These are phyloP conservation scores for Inonotus obliquus DNA, from an alignment of 1,284 basidiomycete genomes.

Conservation along the genomic window DNA sequence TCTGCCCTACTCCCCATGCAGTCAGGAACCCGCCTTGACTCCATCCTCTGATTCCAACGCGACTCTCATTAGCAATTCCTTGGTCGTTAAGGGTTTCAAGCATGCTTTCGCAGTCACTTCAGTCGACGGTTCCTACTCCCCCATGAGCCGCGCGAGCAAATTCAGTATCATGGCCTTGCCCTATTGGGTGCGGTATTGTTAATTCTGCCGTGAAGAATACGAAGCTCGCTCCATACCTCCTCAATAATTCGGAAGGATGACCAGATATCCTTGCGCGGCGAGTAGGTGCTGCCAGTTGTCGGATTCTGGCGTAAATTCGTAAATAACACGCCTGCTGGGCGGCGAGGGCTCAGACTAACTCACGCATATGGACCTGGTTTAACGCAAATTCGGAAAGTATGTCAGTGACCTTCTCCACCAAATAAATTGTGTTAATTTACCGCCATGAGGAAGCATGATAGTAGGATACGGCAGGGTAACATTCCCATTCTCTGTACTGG, in stretches of 20 bases:
- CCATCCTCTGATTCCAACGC: conserved; percentile 22
- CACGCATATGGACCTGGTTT: conserved; percentile 8
- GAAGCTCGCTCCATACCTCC: conserved; percentile 15
- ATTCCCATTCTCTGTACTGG: neutral
- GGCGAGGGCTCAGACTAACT: neutral
- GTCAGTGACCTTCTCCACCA: too few relatives aligned
- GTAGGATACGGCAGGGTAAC: conserved; percentile 14
- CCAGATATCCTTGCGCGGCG: conserved; percentile 19
- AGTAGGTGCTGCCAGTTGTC: conserved; percentile 12
- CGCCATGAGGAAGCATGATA: conserved; percentile 21
- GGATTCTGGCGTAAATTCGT: conserved; percentile 11
- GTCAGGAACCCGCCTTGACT: conserved; percentile 23
- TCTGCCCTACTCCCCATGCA: conserved; percentile 22
- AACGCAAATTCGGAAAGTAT: neutral
- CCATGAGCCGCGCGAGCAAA: conserved; percentile 19
- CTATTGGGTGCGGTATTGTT: neutral
- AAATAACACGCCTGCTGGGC: neutral
- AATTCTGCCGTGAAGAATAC: neutral
- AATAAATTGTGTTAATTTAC: conserved; percentile 1
- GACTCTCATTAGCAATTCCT: conserved; percentile 17
- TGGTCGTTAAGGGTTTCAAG: conserved; percentile 19
- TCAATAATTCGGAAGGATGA: conserved; percentile 21
- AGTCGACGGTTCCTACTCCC: conserved; percentile 21
- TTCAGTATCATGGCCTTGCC: conserved; percentile 17
- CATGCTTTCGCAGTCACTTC: conserved; percentile 21